Evolutionary conservation across 768 basidiomycete species (phyloP).

Genomic region (Suillus subalutaceus): DNA sequence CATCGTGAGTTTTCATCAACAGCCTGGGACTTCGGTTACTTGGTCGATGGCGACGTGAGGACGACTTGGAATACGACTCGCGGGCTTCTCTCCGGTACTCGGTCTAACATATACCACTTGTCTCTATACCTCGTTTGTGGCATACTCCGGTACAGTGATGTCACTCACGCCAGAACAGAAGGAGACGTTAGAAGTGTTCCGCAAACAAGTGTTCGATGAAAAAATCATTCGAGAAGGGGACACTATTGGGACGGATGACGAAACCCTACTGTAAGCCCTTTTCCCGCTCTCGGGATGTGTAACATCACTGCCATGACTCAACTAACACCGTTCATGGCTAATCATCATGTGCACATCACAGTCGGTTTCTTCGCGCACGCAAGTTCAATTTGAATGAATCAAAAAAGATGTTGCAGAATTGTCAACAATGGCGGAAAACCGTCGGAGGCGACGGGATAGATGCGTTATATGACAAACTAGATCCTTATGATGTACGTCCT

Average conservation of each 20-base stretch:
- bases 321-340: constrained; percentile 7
- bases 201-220: constrained; percentile 52
- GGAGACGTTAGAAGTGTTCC: constrained; percentile 51
- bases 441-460: constrained; percentile 70
- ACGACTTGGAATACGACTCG: background rate
- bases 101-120: background rate
- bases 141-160: background rate
- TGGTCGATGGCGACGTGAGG: background rate
- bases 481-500: constrained; percentile 68
- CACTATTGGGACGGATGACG: constrained; percentile 61
- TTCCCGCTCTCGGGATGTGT: background rate
- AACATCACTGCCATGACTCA: background rate
- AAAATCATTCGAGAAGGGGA: constrained; percentile 62
- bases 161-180: constrained; percentile 29
- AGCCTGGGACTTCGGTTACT: background rate
- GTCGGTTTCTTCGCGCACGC: constrained; percentile 78
- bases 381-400: constrained; percentile 61
- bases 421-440: constrained; percentile 68
- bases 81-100: background rate
- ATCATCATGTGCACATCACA: constrained; percentile 28
- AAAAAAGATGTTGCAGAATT: constrained; percentile 67
- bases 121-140: background rate
- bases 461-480: constrained; percentile 58
- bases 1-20: background rate
- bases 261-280: constrained; percentile 56